Base-by-base conservation (phyloP, 2,329 filamentous ascomycete species). In the Calonectria multiphialidica region DNA sequence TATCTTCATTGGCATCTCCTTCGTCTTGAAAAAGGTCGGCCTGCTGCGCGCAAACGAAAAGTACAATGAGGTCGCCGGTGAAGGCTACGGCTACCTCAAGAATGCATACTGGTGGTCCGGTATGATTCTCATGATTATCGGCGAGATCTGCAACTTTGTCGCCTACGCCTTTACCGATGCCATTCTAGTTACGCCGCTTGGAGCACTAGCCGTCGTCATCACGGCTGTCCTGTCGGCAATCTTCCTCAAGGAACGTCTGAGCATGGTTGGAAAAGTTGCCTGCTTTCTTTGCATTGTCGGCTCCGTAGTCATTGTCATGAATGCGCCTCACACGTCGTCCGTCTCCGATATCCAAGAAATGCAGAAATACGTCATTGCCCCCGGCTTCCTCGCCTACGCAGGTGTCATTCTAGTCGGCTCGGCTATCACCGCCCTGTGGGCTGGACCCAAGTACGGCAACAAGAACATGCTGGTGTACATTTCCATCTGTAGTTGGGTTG, bases 391-490 rank as follows among this genome's bases (percentile, higher is more conserved):
- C 75, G 90, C 88, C 53, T 99, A 97, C 82, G 90, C 95, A 0
- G 96, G 96, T 40, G 88, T 98, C 57, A 90, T 98, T 75, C 90
- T 98, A 42, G 80, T 97, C 28, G 94, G 92, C 0, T 93, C 92
- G 71, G 79, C 86, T 13, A 90, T 95, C 73, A 91, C 94, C 42
- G 95, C 95, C 1, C 84, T 97, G 59, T 98, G 93, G 89, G 92
- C 91, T 49, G 97, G 91, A 0, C 97, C 97, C 18, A 90, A 93
- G 79, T 99, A 96, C 82, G 97, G 96, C 61, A 98, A 98, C 86
- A 96, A 95, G 88, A 96, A 94, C 80, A 98, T 99, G 97, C 89
- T 99, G 83, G 95, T 98, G 40, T 98, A 99, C 84, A 91, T 99
- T 77, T 96, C 93, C 78, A 96, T 99, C 78, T 99, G 97, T 89